Evolutionary conservation across 1,284 basidiomycete species (phyloP), one percentile per base, ranked within the genome.

Genomic region (Microbotryum intermedium): DNA sequence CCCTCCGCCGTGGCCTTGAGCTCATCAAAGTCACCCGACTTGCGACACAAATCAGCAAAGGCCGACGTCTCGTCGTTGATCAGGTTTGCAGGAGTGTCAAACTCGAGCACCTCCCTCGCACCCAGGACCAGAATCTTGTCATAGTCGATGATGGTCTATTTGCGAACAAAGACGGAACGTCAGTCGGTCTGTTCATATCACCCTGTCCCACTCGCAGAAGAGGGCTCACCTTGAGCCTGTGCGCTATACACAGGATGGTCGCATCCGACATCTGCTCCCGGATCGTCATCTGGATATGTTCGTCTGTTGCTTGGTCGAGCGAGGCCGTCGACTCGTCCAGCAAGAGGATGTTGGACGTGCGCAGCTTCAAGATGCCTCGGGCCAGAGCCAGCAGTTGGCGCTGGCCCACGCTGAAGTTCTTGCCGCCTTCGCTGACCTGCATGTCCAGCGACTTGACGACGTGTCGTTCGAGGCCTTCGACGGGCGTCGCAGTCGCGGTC

Each of bases 41-140:
- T 69, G 50, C 50, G 44, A 45, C 65, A 66, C 43, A 69, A 34
- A 6, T 58, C 61, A 3, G 80, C 79, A 62, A 87, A 80, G 11
- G 83, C 80, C 28, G 77, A 73, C 50, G 79, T 72, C 23, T 79
- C 79, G 25, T 70, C 60, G 54, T 78, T 73, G 55, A 88, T 77
- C 9, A 90, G 77, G 26, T 77, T 77, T n/a, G 74, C 74, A 0
- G 88, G 88, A 51, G 78, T 78, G 68, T 79, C 80, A 63, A 75
- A 81, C 66, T 82, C 80, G 47, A 81, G 62, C 45, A 81, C 73
- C 57, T 77, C 77, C 29, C 80, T 80, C 7, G 75, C 75, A 60
- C 77, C 79, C 11, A 82, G 72, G 4, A 81, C 79, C 5, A 80
- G 69, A 39, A 81, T 77, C 69, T 77, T 76, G 73, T 79, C 78